Percentiles rank a stretch among this genome's conserved stretches.
phyloP scores from a whole-genome alignment of 495 filamentous ascomycete genomes.

The Emericellopsis terricola region DNA sequence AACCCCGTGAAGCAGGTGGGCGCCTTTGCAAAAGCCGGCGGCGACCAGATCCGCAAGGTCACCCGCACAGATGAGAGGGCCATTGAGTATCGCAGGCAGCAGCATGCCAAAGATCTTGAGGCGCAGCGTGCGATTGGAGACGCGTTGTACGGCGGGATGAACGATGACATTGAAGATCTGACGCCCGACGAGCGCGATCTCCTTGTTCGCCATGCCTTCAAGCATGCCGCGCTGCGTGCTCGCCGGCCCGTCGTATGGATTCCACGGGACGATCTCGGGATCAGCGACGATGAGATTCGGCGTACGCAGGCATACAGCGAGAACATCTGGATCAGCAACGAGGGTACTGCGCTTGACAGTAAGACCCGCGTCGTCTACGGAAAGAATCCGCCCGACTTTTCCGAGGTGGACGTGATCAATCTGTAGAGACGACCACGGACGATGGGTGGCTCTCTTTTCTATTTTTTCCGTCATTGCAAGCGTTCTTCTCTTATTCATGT shows the following conservation, averaged over 20 bases:
- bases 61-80: conserved; percentile 20
- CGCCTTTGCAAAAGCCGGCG: conserved; percentile 26
- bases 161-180: conserved; percentile 87
- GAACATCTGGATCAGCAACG: conserved; percentile 87
- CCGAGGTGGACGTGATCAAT: conserved; percentile 74
- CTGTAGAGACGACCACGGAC: conserved; percentile 24
- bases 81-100: conserved; percentile 19
- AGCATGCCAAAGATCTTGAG: conserved; percentile 36
- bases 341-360: conserved; percentile 70
- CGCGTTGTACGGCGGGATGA: conserved; percentile 67
- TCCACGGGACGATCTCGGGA: conserved; percentile 74
- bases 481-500: too few relatives aligned
- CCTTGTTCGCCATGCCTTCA: conserved; percentile 75
- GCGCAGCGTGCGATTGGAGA: conserved; percentile 54
- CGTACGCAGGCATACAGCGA: conserved; percentile 59
- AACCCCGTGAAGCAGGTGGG: conserved; percentile 28
- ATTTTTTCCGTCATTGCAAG: too few relatives aligned
- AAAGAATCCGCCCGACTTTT: conserved; percentile 81
- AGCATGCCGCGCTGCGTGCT: conserved; percentile 74
- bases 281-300: conserved; percentile 79
- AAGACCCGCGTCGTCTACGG: conserved; percentile 76
- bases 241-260: conserved; percentile 87
- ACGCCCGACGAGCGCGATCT: conserved; percentile 80
- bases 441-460: neutral
- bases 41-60: conserved; percentile 20